These are phyloP conservation scores for Urostyla sp. DNA, from an alignment of 73 alveolate genomes.

Conservation along the genomic window DNA sequence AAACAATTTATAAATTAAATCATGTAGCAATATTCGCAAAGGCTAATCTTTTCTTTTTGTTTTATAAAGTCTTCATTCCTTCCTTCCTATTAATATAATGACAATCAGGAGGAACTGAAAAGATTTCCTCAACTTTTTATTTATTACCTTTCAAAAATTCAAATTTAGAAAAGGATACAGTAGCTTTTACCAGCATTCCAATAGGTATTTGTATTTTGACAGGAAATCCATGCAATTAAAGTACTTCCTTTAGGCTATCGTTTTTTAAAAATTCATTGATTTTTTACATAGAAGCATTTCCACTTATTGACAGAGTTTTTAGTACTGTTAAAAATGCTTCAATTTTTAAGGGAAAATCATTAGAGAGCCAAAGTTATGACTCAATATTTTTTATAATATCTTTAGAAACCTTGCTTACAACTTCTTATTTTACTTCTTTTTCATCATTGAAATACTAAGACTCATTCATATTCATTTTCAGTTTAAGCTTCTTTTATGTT, in stretches of 20 bases:
- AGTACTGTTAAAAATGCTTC: conserved; percentile 71
- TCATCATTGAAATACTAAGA: conserved; percentile 58
- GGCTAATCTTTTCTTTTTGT: conserved; percentile 63
- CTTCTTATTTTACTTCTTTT: not conserved
- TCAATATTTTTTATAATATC: conserved; percentile 58
- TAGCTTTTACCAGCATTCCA: conserved; percentile 79
- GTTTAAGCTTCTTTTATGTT: conserved; percentile 24
- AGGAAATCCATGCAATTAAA: conserved; percentile 84
- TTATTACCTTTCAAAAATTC: conserved; percentile 6
- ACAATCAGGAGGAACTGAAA: conserved; percentile 69
- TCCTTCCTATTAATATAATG: conserved; percentile 67
- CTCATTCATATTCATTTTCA: conserved; percentile 14
- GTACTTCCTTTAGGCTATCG: conserved; percentile 60
- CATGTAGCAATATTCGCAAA: conserved; percentile 61
- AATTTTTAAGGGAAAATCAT: conserved; percentile 81
- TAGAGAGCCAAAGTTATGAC: conserved; percentile 71
- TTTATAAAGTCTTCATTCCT: conserved; percentile 81
- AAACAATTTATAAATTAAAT: not conserved
- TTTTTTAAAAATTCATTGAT: conserved; percentile 69
- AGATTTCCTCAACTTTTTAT: conserved; percentile 20
- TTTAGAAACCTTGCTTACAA: conserved; percentile 35
- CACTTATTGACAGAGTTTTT: conserved; percentile 77
- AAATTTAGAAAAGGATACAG: conserved; percentile 75
- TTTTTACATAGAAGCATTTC: conserved; percentile 63
- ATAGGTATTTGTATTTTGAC: conserved; percentile 86